A percentile compares a stretch with the other conserved stretches of the same genome.
Conservation (phyloP, 345 rosid genomes). For the Boechera retrofracta region DNA sequence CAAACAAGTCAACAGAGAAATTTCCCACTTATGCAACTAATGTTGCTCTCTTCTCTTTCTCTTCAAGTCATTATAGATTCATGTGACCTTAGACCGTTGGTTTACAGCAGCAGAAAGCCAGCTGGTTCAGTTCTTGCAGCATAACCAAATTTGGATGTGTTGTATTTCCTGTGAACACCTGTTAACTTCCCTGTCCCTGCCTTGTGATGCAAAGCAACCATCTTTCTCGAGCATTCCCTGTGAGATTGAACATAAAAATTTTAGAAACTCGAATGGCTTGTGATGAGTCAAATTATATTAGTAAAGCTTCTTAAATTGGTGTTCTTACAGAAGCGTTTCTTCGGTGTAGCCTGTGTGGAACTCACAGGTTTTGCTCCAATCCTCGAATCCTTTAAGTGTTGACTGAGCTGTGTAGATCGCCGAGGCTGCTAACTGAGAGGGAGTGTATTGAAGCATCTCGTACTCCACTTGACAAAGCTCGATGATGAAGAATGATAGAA, state of each 20-base stretch:
- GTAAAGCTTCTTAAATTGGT: neutral
- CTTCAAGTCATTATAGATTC: constrained; percentile 25
- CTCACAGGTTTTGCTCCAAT: constrained; percentile 61
- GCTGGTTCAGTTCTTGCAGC: constrained; percentile 75
- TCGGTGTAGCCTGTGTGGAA: constrained; percentile 54
- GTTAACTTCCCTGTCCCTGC: constrained; percentile 84
- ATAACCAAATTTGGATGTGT: constrained; percentile 76
- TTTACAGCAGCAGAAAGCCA: constrained; percentile 53
- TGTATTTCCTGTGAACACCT: constrained; percentile 80
- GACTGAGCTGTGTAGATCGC: constrained; percentile 73
- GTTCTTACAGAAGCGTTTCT: constrained; percentile 54
- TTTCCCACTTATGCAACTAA: constrained; percentile 20
- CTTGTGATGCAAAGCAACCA: constrained; percentile 76
- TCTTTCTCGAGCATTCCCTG: constrained; percentile 86
- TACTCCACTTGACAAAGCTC: constrained; percentile 67
- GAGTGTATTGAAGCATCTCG: constrained; percentile 61
- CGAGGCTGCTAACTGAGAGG: constrained; percentile 68
- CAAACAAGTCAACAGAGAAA: constrained; percentile 1
- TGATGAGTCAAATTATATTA: neutral
- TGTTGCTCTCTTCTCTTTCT: constrained; percentile 22
- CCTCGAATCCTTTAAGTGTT: constrained; percentile 47
- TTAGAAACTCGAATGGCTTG: neutral
- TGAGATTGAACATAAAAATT: neutral
- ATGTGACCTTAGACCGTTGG: constrained; percentile 9
- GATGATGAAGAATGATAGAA: constrained; percentile 64